These are phyloP conservation scores for Sporormia fimetaria DNA, from an alignment of 495 filamentous ascomycete species.

Conservation along the genomic window DNA sequence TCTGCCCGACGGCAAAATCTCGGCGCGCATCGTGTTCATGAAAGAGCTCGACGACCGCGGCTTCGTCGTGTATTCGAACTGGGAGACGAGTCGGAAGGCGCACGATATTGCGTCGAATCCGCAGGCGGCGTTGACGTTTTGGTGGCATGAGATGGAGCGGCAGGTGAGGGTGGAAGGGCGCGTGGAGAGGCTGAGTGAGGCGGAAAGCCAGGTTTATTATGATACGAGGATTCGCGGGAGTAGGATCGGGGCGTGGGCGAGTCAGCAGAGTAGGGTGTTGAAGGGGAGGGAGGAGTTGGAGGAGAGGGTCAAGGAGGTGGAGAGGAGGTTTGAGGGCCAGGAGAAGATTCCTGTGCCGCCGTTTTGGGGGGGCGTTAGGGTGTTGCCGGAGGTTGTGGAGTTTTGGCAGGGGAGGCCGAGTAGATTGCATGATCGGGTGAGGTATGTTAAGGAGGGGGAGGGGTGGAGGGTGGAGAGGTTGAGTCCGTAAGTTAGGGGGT, in stretches of 20 bases:
- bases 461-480: constrained; percentile 32
- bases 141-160: constrained; percentile 63
- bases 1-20: constrained; percentile 77
- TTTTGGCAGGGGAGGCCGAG: constrained; percentile 91
- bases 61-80: constrained; percentile 91
- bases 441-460: constrained; percentile 50
- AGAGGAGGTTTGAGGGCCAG: constrained; percentile 56
- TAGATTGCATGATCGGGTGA: constrained; percentile 85
- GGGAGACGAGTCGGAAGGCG: constrained; percentile 63
- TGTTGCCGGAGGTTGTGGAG: constrained; percentile 77
- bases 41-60: constrained; percentile 64
- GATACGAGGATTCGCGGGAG: constrained; percentile 68
- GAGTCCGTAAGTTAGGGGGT: constrained; percentile 12
- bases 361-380: constrained; percentile 82
- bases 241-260: constrained; percentile 88
- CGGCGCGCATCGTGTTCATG: constrained; percentile 77
- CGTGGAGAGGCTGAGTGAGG: constrained; percentile 51
- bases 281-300: constrained; percentile 53
- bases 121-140: constrained; percentile 63
- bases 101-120: constrained; percentile 53
- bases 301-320: constrained; percentile 55
- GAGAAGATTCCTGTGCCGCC: constrained; percentile 79
- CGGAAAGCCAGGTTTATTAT: constrained; percentile 81
- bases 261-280: constrained; percentile 68
- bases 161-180: constrained; percentile 77